phyloP scores from a whole-genome alignment of 106 monocot genomes.

The Dioscorea alata region DNA sequence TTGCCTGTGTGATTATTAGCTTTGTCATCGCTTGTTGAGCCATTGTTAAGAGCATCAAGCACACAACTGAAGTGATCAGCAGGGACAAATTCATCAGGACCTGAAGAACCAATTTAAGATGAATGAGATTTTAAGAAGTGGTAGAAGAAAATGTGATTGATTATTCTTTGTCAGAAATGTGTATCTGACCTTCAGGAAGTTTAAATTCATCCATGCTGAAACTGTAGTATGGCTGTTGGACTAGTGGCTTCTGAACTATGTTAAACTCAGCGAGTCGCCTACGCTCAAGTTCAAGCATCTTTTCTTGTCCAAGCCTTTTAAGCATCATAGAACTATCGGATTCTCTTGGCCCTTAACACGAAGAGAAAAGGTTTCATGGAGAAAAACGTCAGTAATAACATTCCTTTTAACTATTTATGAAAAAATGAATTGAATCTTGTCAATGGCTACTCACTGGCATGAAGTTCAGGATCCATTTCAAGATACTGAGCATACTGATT shows the following conservation, averaged over 20 bases:
- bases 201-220: conserved; percentile 20
- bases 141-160: background rate
- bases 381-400: background rate
- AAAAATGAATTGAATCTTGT: too few species aligned
- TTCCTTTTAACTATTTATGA: too few species aligned
- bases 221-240: background rate
- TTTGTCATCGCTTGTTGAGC: conserved; percentile 15
- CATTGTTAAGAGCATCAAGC: conserved; percentile 11
- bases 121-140: background rate
- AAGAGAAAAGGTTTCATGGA: background rate
- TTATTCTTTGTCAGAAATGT: background rate
- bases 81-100: conserved; percentile 11
- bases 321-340: conserved; percentile 12
- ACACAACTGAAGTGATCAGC: conserved; percentile 26
- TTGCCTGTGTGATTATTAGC: conserved; percentile 10
- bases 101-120: conserved; percentile 6
- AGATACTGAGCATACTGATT: conserved; percentile 14
- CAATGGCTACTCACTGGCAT: conserved; percentile 13
- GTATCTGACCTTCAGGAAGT: conserved; percentile 22
- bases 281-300: conserved; percentile 22
- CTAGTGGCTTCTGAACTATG: conserved; percentile 1
- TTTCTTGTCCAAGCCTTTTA: conserved; percentile 22
- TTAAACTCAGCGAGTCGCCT: conserved; percentile 12
- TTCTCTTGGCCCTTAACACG: conserved; percentile 8
- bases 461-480: conserved; percentile 18